Evolutionary conservation across 169 alveolate species (phyloP).

Genomic region (Hepatocystis sp.): DNA sequence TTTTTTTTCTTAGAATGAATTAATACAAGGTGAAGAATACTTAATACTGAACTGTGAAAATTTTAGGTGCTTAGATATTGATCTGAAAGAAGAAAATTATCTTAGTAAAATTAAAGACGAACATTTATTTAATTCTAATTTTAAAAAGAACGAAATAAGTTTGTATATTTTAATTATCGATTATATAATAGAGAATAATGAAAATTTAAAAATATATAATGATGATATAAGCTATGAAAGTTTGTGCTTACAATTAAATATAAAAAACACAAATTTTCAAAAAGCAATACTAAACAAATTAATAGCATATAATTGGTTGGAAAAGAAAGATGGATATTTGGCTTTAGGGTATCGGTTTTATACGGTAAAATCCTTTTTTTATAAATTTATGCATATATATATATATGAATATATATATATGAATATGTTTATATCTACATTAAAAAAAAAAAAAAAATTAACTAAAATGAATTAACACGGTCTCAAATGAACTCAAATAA

Average conservation of each 20-base stretch:
- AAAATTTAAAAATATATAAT: slow-evolving; percentile 28
- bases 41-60: slow-evolving; percentile 51
- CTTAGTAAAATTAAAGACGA: slow-evolving; percentile 29
- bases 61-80: slow-evolving; percentile 3
- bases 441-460: slow-evolving; percentile 11
- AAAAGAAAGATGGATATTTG: slow-evolving; percentile 12
- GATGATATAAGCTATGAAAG: slow-evolving; percentile 43
- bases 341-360: slow-evolving; percentile 37
- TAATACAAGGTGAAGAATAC: slow-evolving; percentile 64
- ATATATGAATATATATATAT: slow-evolving; percentile 2
- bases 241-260: slow-evolving; percentile 37
- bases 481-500: too few relatives aligned
- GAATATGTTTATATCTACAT: background rate
- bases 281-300: slow-evolving; percentile 51
- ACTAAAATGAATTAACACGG: too few relatives aligned
- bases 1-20: slow-evolving; percentile 28
- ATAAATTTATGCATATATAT: slow-evolving; percentile 5
- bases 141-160: slow-evolving; percentile 62
- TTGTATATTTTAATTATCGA: slow-evolving; percentile 51
- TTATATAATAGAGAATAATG: slow-evolving; percentile 36
- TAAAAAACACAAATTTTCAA: slow-evolving; percentile 42
- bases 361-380: slow-evolving; percentile 22
- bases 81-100: background rate
- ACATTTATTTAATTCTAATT: slow-evolving; percentile 47
- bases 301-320: slow-evolving; percentile 31